Conservation (phyloP, 768 basidiomycete genomes). For the Coprinopsis strossmayeri region DNA sequence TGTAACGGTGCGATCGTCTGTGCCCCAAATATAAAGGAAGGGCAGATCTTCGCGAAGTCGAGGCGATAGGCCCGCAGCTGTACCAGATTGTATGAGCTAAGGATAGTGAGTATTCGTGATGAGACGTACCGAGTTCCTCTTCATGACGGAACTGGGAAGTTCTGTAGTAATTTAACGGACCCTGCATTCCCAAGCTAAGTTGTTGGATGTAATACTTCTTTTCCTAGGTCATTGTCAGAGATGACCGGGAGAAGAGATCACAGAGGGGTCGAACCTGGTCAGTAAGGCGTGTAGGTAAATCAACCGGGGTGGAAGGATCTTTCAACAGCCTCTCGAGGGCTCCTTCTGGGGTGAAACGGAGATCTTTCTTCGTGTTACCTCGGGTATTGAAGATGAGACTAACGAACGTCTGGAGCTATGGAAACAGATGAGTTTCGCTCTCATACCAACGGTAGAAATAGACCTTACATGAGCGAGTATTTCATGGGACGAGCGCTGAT, state of each 20-base stretch:
- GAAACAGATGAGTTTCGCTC: background rate
- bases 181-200: constrained; percentile 50
- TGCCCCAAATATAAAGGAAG: constrained; percentile 57
- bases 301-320: constrained; percentile 9
- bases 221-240: constrained; percentile 35
- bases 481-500: constrained; percentile 40
- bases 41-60: constrained; percentile 43
- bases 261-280: constrained; percentile 1
- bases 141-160: constrained; percentile 54
- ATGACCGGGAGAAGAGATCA: background rate
- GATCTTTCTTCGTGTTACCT: background rate
- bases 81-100: constrained; percentile 4
- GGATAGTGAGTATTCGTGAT: constrained; percentile 2
- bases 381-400: constrained; percentile 21
- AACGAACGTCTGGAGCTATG: constrained; percentile 31
- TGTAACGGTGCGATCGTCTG: constrained; percentile 42
- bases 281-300: constrained; percentile 5
- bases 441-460: no score
- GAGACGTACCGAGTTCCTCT: constrained; percentile 46
- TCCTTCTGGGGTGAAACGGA: constrained; percentile 19
- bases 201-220: constrained; percentile 42
- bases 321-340: constrained; percentile 22
- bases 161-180: constrained; percentile 75
- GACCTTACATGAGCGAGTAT: constrained; percentile 50
- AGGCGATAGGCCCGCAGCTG: constrained; percentile 38